Conservation (phyloP, 2,329 filamentous ascomycete species). For the Fusarium sp. region DNA sequence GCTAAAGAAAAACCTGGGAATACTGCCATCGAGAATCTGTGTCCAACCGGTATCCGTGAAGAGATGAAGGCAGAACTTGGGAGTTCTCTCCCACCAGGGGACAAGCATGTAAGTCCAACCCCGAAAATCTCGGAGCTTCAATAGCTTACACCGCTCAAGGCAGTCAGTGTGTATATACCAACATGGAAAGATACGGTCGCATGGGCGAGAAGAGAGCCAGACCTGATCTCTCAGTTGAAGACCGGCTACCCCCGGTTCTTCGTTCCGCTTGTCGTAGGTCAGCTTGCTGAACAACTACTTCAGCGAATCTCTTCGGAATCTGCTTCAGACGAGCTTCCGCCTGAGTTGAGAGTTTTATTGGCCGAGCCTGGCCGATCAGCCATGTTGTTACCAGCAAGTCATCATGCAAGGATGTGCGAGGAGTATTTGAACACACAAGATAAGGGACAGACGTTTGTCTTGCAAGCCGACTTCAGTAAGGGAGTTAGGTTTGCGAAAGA, state of each 20-base stretch:
- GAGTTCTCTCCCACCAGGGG: conserved; percentile 41
- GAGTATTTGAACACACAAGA: conserved; percentile 28
- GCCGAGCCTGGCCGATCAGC: not conserved
- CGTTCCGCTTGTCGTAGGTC: conserved; percentile 38
- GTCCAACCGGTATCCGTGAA: too few relatives aligned
- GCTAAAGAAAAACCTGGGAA: not conserved
- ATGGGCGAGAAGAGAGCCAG: conserved; percentile 41
- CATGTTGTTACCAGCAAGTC: conserved; percentile 29
- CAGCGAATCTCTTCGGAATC: conserved; percentile 13
- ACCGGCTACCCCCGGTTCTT: conserved; percentile 47
- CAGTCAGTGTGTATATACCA: conserved; percentile 48
- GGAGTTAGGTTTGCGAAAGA: not conserved
- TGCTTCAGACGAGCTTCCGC: not conserved
- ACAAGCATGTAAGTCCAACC: conserved; percentile 41
- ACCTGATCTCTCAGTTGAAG: conserved; percentile 37
- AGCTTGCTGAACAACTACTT: conserved; percentile 36
- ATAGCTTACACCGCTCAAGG: conserved; percentile 24
- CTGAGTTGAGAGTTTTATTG: not conserved
- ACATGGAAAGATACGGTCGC: conserved; percentile 43
- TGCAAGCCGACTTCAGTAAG: conserved; percentile 27
- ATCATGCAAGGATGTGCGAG: conserved; percentile 28
- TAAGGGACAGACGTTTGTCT: not conserved
- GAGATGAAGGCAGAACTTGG: conserved; percentile 30
- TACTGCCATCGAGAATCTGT: not conserved
- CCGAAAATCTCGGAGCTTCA: not conserved